These are phyloP conservation scores for Gynandropsis gynandra DNA, from an alignment of 345 rosid genomes.

Conservation along the genomic window DNA sequence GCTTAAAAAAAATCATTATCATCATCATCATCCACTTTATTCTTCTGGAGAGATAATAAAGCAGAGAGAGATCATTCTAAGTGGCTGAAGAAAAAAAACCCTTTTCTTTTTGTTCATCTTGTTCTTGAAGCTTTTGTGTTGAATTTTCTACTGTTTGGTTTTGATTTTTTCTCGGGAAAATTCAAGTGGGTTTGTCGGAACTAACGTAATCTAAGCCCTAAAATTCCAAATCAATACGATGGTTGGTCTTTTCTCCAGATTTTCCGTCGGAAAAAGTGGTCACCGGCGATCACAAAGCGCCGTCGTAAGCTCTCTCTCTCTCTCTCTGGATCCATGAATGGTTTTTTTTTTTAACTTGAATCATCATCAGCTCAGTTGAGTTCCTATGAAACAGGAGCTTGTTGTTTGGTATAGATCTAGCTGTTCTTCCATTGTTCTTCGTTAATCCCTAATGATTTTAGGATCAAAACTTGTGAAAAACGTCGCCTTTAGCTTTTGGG, in stretches of 20 bases:
- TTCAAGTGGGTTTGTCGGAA: conserved; percentile 5
- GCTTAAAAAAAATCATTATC: too few species aligned
- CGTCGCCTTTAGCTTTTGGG: background rate
- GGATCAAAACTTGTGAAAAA: background rate
- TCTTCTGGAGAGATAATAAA: conserved; percentile 21
- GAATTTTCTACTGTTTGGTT: too few species aligned
- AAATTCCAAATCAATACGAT: conserved; percentile 30
- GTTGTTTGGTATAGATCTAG: background rate
- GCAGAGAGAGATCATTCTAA: conserved; percentile 12
- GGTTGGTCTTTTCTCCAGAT: conserved; percentile 93
- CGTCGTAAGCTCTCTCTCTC: conserved; percentile 40
- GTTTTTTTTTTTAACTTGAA: background rate
- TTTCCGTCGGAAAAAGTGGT: conserved; percentile 56
- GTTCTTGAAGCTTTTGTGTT: conserved; percentile 11
- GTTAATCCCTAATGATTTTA: background rate
- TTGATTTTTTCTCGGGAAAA: background rate
- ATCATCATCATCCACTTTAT: background rate
- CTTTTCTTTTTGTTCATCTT: conserved; percentile 12
- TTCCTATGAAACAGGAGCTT: background rate
- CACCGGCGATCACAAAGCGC: conserved; percentile 90
- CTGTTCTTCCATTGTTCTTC: background rate
- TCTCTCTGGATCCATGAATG: background rate
- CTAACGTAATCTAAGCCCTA: background rate
- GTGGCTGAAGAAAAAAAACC: conserved; percentile 9
- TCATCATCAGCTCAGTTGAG: background rate